These are phyloP conservation scores for Extremus antarcticus DNA, from an alignment of 495 filamentous ascomycete species.

Conservation along the genomic window DNA sequence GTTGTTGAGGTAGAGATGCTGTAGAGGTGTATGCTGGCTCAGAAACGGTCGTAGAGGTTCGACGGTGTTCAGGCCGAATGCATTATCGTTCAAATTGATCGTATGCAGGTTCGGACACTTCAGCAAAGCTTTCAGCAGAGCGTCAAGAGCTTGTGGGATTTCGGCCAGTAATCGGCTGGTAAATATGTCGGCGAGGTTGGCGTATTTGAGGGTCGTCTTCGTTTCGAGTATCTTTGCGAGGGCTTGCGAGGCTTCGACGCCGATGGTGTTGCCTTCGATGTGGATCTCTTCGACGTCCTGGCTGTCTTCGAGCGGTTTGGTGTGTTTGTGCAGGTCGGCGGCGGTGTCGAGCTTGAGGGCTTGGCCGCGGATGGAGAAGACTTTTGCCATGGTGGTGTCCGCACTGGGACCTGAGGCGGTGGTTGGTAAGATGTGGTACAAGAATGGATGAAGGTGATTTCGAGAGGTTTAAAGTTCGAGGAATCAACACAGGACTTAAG, in stretches of 20 bases:
- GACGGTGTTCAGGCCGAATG: constrained; percentile 81
- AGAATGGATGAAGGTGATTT: no score
- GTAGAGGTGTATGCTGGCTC: constrained; percentile 70
- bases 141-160: constrained; percentile 79
- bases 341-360: constrained; percentile 83
- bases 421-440: no score
- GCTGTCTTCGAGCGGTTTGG: constrained; percentile 58
- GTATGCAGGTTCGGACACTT: constrained; percentile 74
- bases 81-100: constrained; percentile 93
- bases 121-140: constrained; percentile 75
- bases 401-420: no score
- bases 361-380: constrained; percentile 85
- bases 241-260: constrained; percentile 72
- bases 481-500: background rate
- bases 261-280: constrained; percentile 81
- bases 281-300: constrained; percentile 71
- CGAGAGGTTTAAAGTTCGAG: no score
- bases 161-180: constrained; percentile 87
- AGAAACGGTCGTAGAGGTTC: constrained; percentile 59
- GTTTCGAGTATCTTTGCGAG: constrained; percentile 68
- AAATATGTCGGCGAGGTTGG: constrained; percentile 94
- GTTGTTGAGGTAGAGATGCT: constrained; percentile 90
- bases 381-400: constrained; percentile 46
- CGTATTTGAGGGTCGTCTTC: constrained; percentile 67
- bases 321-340: constrained; percentile 75